These are phyloP conservation scores for Daldinia loculata DNA, from an alignment of 495 filamentous ascomycete species.

Conservation along the genomic window DNA sequence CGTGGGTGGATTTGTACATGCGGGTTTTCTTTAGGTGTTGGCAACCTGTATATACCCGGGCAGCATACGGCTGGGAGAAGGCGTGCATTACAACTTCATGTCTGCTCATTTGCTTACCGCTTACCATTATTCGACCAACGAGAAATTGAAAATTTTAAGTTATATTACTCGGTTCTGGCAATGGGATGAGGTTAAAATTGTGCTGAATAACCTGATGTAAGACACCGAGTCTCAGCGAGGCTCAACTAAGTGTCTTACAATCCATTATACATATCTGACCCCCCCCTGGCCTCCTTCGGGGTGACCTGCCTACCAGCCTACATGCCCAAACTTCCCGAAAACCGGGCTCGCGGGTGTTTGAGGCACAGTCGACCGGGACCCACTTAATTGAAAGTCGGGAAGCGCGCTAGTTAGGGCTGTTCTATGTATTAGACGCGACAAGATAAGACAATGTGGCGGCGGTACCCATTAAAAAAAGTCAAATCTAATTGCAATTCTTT, in stretches of 20 bases:
- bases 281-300: conserved; percentile 20
- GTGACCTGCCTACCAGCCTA: conserved; percentile 5
- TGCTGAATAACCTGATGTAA: neutral
- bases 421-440: conserved; percentile 21
- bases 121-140: neutral
- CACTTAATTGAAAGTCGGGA: conserved; percentile 38
- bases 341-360: conserved; percentile 34
- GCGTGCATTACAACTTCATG: neutral
- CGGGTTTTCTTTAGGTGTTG: neutral
- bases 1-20: neutral
- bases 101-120: neutral
- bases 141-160: neutral
- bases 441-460: conserved; percentile 30
- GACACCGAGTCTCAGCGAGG: neutral
- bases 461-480: conserved; percentile 38
- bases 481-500: conserved; percentile 21
- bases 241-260: conserved; percentile 17
- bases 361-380: conserved; percentile 26
- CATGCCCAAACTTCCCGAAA: conserved; percentile 21
- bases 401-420: conserved; percentile 13
- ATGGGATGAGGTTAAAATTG: neutral
- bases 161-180: neutral
- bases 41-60: conserved; percentile 23
- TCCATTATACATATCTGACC: neutral
- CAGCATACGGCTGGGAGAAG: neutral